A percentile compares a stretch with the other conserved stretches of the same genome.
These are phyloP conservation scores for Eutrema yunnanense DNA, from an alignment of 345 rosid genomes.

Conservation along the genomic window DNA sequence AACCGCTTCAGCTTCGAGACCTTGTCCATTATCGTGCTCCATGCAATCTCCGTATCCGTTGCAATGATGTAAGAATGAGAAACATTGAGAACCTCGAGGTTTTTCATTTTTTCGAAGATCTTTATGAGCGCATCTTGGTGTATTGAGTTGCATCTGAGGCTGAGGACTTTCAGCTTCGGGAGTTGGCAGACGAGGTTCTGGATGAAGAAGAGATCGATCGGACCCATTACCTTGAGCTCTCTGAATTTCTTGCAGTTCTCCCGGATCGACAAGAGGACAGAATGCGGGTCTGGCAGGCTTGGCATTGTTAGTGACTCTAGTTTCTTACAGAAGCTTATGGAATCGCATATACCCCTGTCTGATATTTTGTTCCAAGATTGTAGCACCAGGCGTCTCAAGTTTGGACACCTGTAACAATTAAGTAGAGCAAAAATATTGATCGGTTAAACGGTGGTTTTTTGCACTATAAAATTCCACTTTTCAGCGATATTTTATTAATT, in stretches of 20 bases:
- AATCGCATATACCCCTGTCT: slow-evolving; percentile 38
- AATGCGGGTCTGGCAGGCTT: slow-evolving; percentile 37
- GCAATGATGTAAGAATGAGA: slow-evolving; percentile 48
- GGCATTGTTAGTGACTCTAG: slow-evolving; percentile 83
- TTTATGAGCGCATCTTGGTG: slow-evolving; percentile 37
- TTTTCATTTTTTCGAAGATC: slow-evolving; percentile 40
- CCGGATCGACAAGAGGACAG: slow-evolving; percentile 43
- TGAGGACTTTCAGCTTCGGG: slow-evolving; percentile 44
- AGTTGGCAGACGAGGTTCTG: slow-evolving; percentile 25
- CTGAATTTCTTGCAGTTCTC: slow-evolving; percentile 28
- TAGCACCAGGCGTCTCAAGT: slow-evolving; percentile 51
- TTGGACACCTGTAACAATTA: slow-evolving; percentile 44
- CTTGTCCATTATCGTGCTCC: slow-evolving; percentile 38
- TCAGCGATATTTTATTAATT: no score
- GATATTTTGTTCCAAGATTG: slow-evolving; percentile 66
- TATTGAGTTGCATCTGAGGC: slow-evolving; percentile 53
- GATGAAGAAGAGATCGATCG: slow-evolving; percentile 34
- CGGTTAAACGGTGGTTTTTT: neutral
- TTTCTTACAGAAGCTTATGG: slow-evolving; percentile 43
- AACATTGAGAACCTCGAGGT: slow-evolving; percentile 65
- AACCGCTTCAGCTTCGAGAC: slow-evolving; percentile 51
- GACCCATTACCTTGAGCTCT: slow-evolving; percentile 67
- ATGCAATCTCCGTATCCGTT: slow-evolving; percentile 22
- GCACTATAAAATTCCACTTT: neutral
- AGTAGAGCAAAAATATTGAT: neutral